phyloP scores from a whole-genome alignment of 2,329 filamentous ascomycete species.

The Paraconiothyrium brasiliense region DNA sequence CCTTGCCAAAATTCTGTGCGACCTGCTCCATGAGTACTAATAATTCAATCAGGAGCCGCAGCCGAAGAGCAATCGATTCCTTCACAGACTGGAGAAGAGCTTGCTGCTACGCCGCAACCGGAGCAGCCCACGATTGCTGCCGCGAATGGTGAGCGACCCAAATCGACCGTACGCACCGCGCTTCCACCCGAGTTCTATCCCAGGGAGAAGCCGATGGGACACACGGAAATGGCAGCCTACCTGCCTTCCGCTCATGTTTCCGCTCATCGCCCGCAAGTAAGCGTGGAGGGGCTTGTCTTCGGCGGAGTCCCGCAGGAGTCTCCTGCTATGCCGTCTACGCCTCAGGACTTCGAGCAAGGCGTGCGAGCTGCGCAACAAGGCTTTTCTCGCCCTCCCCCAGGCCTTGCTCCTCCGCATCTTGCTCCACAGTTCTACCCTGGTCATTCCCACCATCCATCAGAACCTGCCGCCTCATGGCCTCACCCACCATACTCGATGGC shows the following conservation, averaged over 20 bases:
- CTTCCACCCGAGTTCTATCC: conserved; percentile 51
- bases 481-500: conserved; percentile 41
- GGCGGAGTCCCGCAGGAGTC: conserved; percentile 49
- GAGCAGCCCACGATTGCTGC: conserved; percentile 21
- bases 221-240: conserved; percentile 26
- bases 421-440: conserved; percentile 42
- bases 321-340: conserved; percentile 49
- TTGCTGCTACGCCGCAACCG: conserved; percentile 10
- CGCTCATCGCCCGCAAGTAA: conserved; percentile 36
- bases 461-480: conserved; percentile 42
- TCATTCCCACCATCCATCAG: conserved; percentile 48
- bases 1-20: background rate
- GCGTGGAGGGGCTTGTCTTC: conserved; percentile 51
- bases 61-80: background rate
- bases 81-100: background rate
- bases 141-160: conserved; percentile 33
- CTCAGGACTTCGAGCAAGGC: conserved; percentile 36
- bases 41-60: conserved; percentile 7
- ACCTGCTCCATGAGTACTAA: conserved; percentile 11
- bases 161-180: conserved; percentile 35
- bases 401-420: conserved; percentile 42
- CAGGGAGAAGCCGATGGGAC: conserved; percentile 33
- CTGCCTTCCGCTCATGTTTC: conserved; percentile 22
- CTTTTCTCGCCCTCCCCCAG: conserved; percentile 42
- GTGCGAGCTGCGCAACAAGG: conserved; percentile 29